Evolutionary conservation across 164 flowering plant genomes (phyloP).

Genomic region (Magnolia kwangsiensis): DNA sequence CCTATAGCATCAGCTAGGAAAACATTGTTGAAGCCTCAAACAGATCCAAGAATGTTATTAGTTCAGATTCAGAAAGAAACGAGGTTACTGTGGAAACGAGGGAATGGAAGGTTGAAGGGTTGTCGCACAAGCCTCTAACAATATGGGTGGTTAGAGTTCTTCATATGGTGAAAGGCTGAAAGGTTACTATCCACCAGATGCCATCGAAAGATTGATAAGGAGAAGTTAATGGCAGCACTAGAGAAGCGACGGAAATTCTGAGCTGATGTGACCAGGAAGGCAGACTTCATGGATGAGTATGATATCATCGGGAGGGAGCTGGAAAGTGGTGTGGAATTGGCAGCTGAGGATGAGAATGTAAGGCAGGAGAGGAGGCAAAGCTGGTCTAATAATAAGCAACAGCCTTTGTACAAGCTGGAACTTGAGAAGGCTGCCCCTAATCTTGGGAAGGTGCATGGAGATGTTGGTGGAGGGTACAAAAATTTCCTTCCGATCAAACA

Average conservation of each 20-base stretch:
- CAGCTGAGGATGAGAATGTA: too few species aligned
- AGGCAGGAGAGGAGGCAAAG: too few species aligned
- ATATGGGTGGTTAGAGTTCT: slow-evolving; percentile 20
- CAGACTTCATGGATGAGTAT: too few species aligned
- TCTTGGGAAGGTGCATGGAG: slow-evolving; percentile 6
- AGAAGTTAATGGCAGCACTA: slow-evolving; percentile 70
- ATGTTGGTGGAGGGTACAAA: slow-evolving; percentile 14
- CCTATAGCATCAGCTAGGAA: slow-evolving; percentile 15
- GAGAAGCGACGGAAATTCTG: slow-evolving; percentile 64
- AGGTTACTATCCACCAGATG: slow-evolving; percentile 61
- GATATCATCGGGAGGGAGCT: too few species aligned
- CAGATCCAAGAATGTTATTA: slow-evolving; percentile 14
- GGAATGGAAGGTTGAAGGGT: slow-evolving; percentile 37
- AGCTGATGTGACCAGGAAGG: slow-evolving; percentile 43
- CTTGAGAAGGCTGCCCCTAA: slow-evolving; percentile 15
- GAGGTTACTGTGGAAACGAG: slow-evolving; percentile 31
- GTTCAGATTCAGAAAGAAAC: slow-evolving; percentile 28
- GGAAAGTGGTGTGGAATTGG: too few species aligned
- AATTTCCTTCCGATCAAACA: slow-evolving; percentile 6
- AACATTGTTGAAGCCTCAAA: slow-evolving; percentile 28
- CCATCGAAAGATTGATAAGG: slow-evolving; percentile 58
- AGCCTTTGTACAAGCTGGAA: slow-evolving; percentile 20
- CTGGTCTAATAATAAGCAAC: too few species aligned
- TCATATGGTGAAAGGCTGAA: slow-evolving; percentile 39
- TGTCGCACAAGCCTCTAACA: slow-evolving; percentile 18